Conservation (phyloP, 139 green algal species). For the Zygnema circumcarinatum region DNA sequence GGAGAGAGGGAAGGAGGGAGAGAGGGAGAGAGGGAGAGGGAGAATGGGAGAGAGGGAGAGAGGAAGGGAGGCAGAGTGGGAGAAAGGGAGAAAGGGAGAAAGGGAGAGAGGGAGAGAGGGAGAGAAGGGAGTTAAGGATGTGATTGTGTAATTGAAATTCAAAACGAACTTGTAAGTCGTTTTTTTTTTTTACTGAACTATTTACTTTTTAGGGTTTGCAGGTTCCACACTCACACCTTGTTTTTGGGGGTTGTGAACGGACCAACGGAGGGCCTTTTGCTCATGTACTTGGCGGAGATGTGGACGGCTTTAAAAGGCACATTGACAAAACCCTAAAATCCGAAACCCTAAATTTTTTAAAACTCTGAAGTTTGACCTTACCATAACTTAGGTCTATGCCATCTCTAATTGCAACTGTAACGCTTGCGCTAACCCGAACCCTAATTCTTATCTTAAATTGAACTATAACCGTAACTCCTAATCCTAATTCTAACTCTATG, state of each 20-base stretch:
- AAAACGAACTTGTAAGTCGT: no score
- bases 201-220: conserved; percentile 22
- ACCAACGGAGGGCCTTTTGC: conserved; percentile 53
- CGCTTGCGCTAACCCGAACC: not conserved
- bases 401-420: not conserved
- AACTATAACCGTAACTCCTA: no score
- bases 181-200: no score
- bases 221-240: conserved; percentile 49
- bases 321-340: not conserved
- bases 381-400: not conserved
- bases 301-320: conserved; percentile 16
- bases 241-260: conserved; percentile 50
- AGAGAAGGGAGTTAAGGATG: no score
- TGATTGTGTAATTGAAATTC: no score
- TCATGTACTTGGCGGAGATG: conserved; percentile 29
- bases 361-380: not conserved
- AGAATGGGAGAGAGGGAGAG: not conserved
- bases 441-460: no score
- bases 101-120: no score
- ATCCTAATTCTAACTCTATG: no score
- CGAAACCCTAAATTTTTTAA: not conserved
- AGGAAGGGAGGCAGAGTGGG: not conserved
- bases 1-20: no score
- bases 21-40: no score
- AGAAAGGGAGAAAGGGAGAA: no score